phyloP scores from a whole-genome alignment of 345 rosid species.

The Crucihimalaya himalaica region DNA sequence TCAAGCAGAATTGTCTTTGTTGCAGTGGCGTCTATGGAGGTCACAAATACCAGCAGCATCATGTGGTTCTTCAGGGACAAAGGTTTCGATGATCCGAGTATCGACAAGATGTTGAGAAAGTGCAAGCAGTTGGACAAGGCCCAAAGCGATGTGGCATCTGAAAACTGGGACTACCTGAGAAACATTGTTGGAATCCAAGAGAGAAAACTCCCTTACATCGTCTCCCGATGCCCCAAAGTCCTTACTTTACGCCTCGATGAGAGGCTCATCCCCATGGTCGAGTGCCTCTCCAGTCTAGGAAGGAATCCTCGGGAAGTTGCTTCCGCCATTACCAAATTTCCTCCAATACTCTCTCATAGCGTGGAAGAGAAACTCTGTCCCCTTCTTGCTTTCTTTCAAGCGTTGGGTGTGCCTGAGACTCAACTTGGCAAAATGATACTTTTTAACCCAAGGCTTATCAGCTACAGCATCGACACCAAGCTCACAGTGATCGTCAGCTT shows the following conservation, averaged over 20 bases:
- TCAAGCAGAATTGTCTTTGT: background rate
- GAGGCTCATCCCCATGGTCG: constrained; percentile 72
- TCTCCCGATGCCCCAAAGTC: constrained; percentile 76
- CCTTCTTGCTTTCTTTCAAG: constrained; percentile 79
- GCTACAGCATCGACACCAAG: constrained; percentile 77
- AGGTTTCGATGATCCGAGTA: constrained; percentile 62
- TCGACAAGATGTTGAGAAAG: constrained; percentile 56
- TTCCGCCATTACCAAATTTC: constrained; percentile 66
- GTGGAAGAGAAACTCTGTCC: constrained; percentile 86
- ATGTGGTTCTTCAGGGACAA: constrained; percentile 66
- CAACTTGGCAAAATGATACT: constrained; percentile 71
- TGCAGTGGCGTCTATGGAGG: constrained; percentile 47
- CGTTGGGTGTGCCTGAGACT: constrained; percentile 67
- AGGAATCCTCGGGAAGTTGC: constrained; percentile 61
- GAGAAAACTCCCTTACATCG: constrained; percentile 63
- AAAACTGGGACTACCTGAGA: constrained; percentile 68
- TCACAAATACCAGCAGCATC: constrained; percentile 47
- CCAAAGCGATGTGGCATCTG: constrained; percentile 58
- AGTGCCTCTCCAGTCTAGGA: constrained; percentile 59
- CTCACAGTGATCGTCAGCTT: constrained; percentile 56
- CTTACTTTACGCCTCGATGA: constrained; percentile 59
- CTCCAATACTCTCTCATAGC: constrained; percentile 73
- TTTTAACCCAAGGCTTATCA: constrained; percentile 73
- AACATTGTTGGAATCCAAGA: constrained; percentile 69
- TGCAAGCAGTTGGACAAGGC: constrained; percentile 69